Conservation (phyloP, 768 basidiomycete genomes). For the Tylopilus cervinicoccineus region DNA sequence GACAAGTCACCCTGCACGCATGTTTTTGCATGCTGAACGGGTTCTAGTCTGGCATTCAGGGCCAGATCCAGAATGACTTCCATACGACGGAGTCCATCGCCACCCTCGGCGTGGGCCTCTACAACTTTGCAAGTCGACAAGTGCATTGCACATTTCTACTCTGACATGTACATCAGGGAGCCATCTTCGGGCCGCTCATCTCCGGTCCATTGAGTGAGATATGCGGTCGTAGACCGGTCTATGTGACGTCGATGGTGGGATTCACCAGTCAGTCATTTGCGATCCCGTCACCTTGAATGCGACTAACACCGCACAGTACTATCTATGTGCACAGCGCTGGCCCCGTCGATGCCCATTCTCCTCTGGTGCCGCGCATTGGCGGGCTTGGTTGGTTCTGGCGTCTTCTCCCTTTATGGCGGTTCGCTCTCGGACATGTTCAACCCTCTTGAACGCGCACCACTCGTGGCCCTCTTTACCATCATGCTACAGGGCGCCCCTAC, state of each 20-base stretch:
- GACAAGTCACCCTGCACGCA: not conserved
- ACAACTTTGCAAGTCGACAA: constrained; percentile 22
- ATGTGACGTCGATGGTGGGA: constrained; percentile 17
- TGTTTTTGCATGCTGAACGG: constrained; percentile 3
- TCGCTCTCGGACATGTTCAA: constrained; percentile 29
- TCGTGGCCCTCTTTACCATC: constrained; percentile 29
- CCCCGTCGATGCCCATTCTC: constrained; percentile 20
- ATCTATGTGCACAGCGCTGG: constrained; percentile 20
- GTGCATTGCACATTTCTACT: not conserved
- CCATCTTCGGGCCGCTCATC: constrained; percentile 25
- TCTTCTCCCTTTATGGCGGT: constrained; percentile 30
- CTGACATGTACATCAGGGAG: constrained; percentile 14
- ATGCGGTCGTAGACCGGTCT: constrained; percentile 24
- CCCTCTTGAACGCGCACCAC: constrained; percentile 25
- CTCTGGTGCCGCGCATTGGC: constrained; percentile 19
- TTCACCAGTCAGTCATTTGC: constrained; percentile 19
- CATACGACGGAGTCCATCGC: constrained; percentile 15
- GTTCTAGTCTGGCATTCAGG: constrained; percentile 25
- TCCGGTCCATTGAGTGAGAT: constrained; percentile 24
- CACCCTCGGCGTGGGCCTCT: constrained; percentile 26
- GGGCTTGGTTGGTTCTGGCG: constrained; percentile 22
- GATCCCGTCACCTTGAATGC: not conserved
- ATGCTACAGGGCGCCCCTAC: constrained; percentile 30
- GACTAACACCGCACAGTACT: constrained; percentile 18
- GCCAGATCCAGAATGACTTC: constrained; percentile 25